Evolutionary conservation across 495 filamentous ascomycete species (phyloP).

Genomic region (Daldinia concentrica): DNA sequence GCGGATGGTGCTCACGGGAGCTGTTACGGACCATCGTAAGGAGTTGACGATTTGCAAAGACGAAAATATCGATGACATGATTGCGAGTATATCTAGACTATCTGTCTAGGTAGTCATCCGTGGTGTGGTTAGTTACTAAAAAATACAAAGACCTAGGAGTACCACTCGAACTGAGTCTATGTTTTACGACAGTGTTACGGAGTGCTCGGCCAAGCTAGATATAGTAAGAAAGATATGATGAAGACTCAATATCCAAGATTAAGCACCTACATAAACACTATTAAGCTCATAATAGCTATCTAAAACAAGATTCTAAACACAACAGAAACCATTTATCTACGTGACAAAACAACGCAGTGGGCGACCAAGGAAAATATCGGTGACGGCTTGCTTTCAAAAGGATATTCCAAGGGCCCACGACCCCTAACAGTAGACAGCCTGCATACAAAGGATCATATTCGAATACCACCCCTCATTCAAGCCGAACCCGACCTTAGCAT

Average conservation of each 20-base stretch:
- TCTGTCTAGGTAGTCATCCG: background rate
- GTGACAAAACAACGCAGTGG: background rate
- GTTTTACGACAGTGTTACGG: too few species aligned
- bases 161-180: too few species aligned
- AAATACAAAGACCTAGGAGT: too few species aligned
- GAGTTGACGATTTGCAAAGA: conserved; percentile 19
- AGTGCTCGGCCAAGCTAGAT: background rate
- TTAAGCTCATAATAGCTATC: background rate
- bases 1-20: conserved; percentile 13
- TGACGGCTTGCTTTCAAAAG: background rate
- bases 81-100: background rate
- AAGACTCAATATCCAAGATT: background rate
- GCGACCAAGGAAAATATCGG: background rate
- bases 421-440: background rate
- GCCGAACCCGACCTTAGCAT: background rate
- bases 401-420: background rate
- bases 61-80: conserved; percentile 12
- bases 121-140: too few species aligned
- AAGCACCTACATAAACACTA: background rate
- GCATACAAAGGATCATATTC: background rate
- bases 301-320: background rate
- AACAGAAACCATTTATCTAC: background rate
- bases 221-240: background rate
- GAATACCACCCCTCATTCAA: background rate
- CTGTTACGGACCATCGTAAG: conserved; percentile 4